Evolutionary conservation across 768 basidiomycete species (phyloP), one percentile per base, ranked within the genome.

Genomic region (Naganishia vishniacii): DNA sequence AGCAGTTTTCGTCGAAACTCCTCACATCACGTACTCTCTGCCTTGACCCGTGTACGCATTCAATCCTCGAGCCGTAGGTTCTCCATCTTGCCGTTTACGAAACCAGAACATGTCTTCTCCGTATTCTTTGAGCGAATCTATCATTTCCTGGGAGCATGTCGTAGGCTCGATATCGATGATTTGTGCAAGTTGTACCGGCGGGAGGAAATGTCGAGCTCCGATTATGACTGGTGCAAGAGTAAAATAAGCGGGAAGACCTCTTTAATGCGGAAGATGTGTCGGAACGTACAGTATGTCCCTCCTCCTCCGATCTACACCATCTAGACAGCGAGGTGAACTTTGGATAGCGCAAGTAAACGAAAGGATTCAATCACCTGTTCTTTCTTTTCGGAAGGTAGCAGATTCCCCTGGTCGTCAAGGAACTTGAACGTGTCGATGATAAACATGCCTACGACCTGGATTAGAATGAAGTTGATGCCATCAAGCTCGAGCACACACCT

Each of bases 381-480:
- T 13, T 59, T 59, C 29, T 51, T 59, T 12, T 20, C 15, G 1
- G 12, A 15, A 23, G 58, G 45, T 18, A 48, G 28, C 3, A 58
- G 42, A 1, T 48, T 41, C 2, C 65, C 65, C 1, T 31, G 1
- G 5, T 67, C 61, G 28, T 62, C 61, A 11, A 58, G 34, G 28
- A 48, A 67, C 23, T 44, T 51, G 59, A 67, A 67, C 3, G 44
- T 59, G 25, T 67, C 65, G 29, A 67, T 31, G 34, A 62, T 47
- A 47, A 67, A 67, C 65, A 67, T 67, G 7, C 65, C 65, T 63
- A 25, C 25, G n/a, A n/a, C n/a, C n/a, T n/a, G n/a, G n/a, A n/a
- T n/a, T n/a, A n/a, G n/a, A n/a, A n/a, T n/a, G n/a, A n/a, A n/a
- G n/a, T n/a, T n/a, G n/a, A n/a, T n/a, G n/a, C n/a, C n/a, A n/a